Percentiles rank a stretch among this genome's conserved stretches.
These are phyloP conservation scores for Peronosclerospora sorghi DNA, from an alignment of 352 stramenopile genomes.

Conservation along the genomic window DNA sequence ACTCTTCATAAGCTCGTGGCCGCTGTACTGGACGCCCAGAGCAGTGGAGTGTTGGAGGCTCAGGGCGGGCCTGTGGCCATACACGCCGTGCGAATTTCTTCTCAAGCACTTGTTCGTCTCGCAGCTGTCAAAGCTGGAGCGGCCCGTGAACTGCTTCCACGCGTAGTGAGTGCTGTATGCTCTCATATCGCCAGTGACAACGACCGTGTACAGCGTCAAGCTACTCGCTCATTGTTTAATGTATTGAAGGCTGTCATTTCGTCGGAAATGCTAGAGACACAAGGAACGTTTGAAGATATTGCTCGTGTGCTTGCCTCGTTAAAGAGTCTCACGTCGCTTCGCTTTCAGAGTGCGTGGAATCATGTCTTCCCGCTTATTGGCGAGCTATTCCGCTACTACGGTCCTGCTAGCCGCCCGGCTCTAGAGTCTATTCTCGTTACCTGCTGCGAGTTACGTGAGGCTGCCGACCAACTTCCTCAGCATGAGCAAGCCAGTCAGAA, in stretches of 20 bases:
- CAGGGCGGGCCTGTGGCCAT: slow-evolving; percentile 35
- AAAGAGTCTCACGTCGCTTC: slow-evolving; percentile 71
- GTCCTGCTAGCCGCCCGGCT: slow-evolving; percentile 34
- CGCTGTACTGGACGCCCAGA: slow-evolving; percentile 50
- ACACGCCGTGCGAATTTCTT: slow-evolving; percentile 54
- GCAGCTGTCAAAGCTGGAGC: slow-evolving; percentile 41
- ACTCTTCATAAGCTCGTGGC: slow-evolving; percentile 51
- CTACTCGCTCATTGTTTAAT: slow-evolving; percentile 46
- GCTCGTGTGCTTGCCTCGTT: slow-evolving; percentile 62
- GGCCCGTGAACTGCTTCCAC: slow-evolving; percentile 55
- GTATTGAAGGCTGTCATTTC: slow-evolving; percentile 53
- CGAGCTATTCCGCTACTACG: slow-evolving; percentile 67
- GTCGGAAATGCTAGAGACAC: slow-evolving; percentile 34
- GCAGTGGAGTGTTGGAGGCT: slow-evolving; percentile 45
- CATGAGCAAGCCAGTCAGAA: slow-evolving; percentile 24
- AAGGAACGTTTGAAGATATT: slow-evolving; percentile 50
- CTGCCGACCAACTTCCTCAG: slow-evolving; percentile 55
- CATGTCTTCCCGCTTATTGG: slow-evolving; percentile 69
- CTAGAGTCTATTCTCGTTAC: slow-evolving; percentile 62
- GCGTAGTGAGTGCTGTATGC: slow-evolving; percentile 61
- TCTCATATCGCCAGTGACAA: slow-evolving; percentile 61
- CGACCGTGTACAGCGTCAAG: slow-evolving; percentile 48
- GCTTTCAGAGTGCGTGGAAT: slow-evolving; percentile 72
- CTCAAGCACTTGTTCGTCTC: slow-evolving; percentile 55
- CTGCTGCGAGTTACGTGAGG: slow-evolving; percentile 69